Evolutionary conservation across 495 filamentous ascomycete genomes (phyloP).

Genomic region (Aspergillus nanangensis): DNA sequence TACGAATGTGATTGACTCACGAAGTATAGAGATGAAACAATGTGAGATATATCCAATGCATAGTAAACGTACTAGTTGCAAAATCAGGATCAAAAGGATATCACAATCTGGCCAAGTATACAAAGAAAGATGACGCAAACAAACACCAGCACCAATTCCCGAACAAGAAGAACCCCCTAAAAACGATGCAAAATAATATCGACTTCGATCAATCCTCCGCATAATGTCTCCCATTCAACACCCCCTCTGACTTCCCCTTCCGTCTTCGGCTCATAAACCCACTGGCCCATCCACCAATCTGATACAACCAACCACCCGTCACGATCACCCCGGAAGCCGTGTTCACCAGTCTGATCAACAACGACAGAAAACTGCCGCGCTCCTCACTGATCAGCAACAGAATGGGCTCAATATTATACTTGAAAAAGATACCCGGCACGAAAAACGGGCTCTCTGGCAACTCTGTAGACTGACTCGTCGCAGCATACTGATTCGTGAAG

Average conservation of each 20-base stretch:
- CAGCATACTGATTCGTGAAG: conserved; percentile 97
- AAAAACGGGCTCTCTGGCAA: conserved; percentile 57
- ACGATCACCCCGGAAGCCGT: conserved; percentile 60
- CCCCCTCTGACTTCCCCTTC: conserved; percentile 48
- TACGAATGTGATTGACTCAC: neutral
- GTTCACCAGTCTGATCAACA: conserved; percentile 72
- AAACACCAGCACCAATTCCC: too few species aligned
- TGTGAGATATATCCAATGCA: too few species aligned
- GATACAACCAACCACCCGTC: conserved; percentile 60
- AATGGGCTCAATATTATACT: conserved; percentile 98
- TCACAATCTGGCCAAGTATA: neutral
- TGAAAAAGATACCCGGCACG: conserved; percentile 94
- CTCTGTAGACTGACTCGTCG: conserved; percentile 71
- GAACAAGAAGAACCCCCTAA: neutral
- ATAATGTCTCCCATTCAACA: conserved; percentile 52
- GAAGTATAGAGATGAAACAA: too few species aligned
- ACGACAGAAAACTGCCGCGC: conserved; percentile 64
- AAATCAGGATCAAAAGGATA: neutral
- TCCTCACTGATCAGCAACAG: conserved; percentile 79
- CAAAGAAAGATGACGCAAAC: neutral
- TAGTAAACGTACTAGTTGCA: too few species aligned
- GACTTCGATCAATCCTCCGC: conserved; percentile 28
- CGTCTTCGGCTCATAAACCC: conserved; percentile 32
- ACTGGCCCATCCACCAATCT: conserved; percentile 52
- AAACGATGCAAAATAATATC: neutral